Percentiles rank a stretch among this genome's conserved stretches.
These are phyloP conservation scores for Macrophomina tecta DNA, from an alignment of 2,329 filamentous ascomycete genomes.

Conservation along the genomic window DNA sequence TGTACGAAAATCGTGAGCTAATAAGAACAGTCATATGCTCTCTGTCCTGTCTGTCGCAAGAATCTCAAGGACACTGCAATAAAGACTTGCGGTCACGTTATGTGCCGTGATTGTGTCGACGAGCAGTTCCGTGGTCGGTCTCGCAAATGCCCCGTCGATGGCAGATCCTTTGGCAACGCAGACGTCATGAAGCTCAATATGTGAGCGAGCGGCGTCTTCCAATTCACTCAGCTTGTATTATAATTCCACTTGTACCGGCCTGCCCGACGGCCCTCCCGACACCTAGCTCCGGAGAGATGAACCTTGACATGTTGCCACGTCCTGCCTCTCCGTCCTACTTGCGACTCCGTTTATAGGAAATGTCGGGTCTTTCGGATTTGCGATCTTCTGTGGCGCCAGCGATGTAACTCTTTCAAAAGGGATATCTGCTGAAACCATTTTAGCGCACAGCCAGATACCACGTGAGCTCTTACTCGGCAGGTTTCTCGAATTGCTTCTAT, in stretches of 20 bases:
- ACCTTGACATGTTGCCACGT: background rate
- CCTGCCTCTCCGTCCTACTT: background rate
- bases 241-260: conserved; percentile 12
- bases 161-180: conserved; percentile 85
- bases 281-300: background rate
- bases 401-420: background rate
- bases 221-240: conserved; percentile 21
- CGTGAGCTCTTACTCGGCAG: conserved; percentile 12
- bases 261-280: background rate
- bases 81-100: conserved; percentile 93
- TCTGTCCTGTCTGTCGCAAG: conserved; percentile 90
- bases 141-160: conserved; percentile 94
- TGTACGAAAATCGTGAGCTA: background rate
- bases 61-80: conserved; percentile 94
- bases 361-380: background rate
- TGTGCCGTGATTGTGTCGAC: conserved; percentile 90
- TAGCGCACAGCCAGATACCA: conserved; percentile 18
- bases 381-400: conserved; percentile 1
- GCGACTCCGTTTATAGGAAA: background rate
- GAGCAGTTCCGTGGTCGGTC: conserved; percentile 87
- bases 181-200: conserved; percentile 74
- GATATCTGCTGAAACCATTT: background rate
- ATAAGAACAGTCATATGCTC: conserved; percentile 46
- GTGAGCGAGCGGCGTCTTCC: conserved; percentile 20
- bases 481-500: conserved; percentile 8